Evolutionary conservation across 768 basidiomycete genomes (phyloP).

Genomic region (Leccinum fibrillosum): DNA sequence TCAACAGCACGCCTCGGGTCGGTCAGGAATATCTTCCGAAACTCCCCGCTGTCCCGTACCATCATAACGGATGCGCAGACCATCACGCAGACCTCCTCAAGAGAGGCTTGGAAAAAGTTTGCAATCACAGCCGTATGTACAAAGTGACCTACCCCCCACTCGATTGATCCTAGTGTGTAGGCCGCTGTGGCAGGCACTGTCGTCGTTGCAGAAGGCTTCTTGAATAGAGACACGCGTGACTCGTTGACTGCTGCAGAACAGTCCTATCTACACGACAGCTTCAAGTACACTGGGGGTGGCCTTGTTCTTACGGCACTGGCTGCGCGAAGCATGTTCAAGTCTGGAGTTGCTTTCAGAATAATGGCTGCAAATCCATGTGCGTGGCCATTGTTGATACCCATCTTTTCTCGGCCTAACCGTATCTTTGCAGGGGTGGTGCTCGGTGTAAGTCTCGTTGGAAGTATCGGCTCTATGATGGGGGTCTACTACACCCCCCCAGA

Average conservation of each 20-base stretch:
- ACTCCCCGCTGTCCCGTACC: slow-evolving; percentile 37
- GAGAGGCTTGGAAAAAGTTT: slow-evolving; percentile 47
- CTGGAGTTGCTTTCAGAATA: slow-evolving; percentile 64
- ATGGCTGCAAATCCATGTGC: slow-evolving; percentile 84
- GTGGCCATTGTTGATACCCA: slow-evolving; percentile 16
- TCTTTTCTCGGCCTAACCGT: not conserved
- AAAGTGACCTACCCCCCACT: not conserved
- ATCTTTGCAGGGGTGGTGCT: slow-evolving; percentile 64
- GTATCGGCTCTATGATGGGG: slow-evolving; percentile 85
- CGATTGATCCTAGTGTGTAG: slow-evolving; percentile 32
- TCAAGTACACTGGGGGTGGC: slow-evolving; percentile 82
- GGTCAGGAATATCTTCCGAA: slow-evolving; percentile 29
- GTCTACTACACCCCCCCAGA: slow-evolving; percentile 77
- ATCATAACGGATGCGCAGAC: slow-evolving; percentile 46
- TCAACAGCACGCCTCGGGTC: slow-evolving; percentile 13
- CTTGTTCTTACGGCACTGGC: slow-evolving; percentile 71
- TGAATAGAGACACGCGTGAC: slow-evolving; percentile 81
- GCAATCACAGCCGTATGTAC: slow-evolving; percentile 51
- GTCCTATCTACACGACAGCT: slow-evolving; percentile 70
- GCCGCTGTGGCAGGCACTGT: slow-evolving; percentile 71
- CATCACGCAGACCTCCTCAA: slow-evolving; percentile 35
- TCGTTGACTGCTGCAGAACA: slow-evolving; percentile 59
- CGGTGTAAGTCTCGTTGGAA: slow-evolving; percentile 73
- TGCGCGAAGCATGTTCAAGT: slow-evolving; percentile 75
- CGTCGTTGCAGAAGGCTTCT: slow-evolving; percentile 55